Percentiles rank a stretch among this genome's conserved stretches.
These are phyloP conservation scores for Ilex asprella DNA, from an alignment of 257 asterid genomes.

Conservation along the genomic window DNA sequence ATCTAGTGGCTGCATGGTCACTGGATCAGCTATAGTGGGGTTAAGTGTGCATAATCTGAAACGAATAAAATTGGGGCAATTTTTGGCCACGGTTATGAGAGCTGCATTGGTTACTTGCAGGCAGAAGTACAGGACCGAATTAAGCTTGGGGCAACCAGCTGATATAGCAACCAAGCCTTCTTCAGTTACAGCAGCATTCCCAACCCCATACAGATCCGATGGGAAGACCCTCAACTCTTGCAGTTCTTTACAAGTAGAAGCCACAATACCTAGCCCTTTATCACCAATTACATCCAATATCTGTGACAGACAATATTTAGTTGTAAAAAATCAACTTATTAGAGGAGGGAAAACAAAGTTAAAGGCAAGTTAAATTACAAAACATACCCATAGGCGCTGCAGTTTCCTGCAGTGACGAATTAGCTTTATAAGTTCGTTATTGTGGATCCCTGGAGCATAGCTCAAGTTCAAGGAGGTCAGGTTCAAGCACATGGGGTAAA, in stretches of 20 bases:
- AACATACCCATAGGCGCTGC: constrained; percentile 67
- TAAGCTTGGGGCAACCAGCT: constrained; percentile 79
- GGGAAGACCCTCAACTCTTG: constrained; percentile 76
- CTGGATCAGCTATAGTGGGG: constrained; percentile 64
- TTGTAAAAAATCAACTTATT: not conserved
- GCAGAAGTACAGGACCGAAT: constrained; percentile 64
- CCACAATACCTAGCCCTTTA: constrained; percentile 54
- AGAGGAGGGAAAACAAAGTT: not conserved
- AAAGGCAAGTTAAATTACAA: not conserved
- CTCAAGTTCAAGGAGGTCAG: constrained; percentile 74
- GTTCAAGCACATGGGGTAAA: constrained; percentile 54
- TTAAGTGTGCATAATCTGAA: constrained; percentile 58
- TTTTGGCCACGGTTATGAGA: constrained; percentile 65
- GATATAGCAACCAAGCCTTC: constrained; percentile 78
- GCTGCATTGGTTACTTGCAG: constrained; percentile 86
- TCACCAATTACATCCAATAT: constrained; percentile 71
- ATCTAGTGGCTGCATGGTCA: constrained; percentile 69
- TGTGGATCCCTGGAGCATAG: constrained; percentile 56
- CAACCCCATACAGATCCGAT: constrained; percentile 38
- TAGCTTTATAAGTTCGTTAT: constrained; percentile 49
- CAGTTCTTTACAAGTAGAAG: constrained; percentile 64
- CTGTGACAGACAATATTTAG: constrained; percentile 22
- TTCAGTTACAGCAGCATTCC: constrained; percentile 60
- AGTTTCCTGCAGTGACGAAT: constrained; percentile 60
- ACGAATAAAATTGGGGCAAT: constrained; percentile 75